phyloP scores from a whole-genome alignment of 371 early-diverging fungal species.

The Lichtheimia hyalospora region DNA sequence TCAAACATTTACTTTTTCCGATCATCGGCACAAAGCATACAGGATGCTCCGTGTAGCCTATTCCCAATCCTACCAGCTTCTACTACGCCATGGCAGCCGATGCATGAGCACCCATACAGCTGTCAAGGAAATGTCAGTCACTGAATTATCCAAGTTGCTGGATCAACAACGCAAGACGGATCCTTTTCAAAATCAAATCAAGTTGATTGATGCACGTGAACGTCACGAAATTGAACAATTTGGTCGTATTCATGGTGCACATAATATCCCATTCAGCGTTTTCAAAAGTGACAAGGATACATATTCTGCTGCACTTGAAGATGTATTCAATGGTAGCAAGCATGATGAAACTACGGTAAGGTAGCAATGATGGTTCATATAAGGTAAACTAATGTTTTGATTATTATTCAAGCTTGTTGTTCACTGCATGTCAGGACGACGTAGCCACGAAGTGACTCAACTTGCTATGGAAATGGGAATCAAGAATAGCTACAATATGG shows the following conservation, averaged over 20 bases:
- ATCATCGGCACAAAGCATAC: no score
- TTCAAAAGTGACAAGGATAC: slow-evolving; percentile 14
- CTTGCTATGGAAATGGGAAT: slow-evolving; percentile 31
- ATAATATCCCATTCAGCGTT: slow-evolving; percentile 30
- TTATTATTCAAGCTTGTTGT: slow-evolving; percentile 25
- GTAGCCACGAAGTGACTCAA: slow-evolving; percentile 32
- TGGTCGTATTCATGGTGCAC: slow-evolving; percentile 27
- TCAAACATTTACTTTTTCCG: not conserved
- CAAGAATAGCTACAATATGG: slow-evolving; percentile 29
- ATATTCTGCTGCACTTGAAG: slow-evolving; percentile 22
- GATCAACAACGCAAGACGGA: slow-evolving; percentile 6
- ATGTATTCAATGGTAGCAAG: slow-evolving; percentile 16
- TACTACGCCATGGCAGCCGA: not conserved
- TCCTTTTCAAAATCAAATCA: slow-evolving; percentile 10
- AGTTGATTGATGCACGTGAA: slow-evolving; percentile 36
- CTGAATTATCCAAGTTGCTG: slow-evolving; percentile 6
- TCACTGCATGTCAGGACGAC: slow-evolving; percentile 45
- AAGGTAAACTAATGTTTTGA: not conserved
- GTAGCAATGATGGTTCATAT: not conserved
- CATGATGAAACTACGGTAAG: slow-evolving; percentile 11
- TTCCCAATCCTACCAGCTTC: no score
- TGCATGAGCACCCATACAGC: not conserved
- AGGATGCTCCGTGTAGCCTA: no score
- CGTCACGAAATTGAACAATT: slow-evolving; percentile 22
- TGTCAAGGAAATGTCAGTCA: slow-evolving; percentile 5